phyloP scores from a whole-genome alignment of 257 asterid species.

The Cordia subcordata region DNA sequence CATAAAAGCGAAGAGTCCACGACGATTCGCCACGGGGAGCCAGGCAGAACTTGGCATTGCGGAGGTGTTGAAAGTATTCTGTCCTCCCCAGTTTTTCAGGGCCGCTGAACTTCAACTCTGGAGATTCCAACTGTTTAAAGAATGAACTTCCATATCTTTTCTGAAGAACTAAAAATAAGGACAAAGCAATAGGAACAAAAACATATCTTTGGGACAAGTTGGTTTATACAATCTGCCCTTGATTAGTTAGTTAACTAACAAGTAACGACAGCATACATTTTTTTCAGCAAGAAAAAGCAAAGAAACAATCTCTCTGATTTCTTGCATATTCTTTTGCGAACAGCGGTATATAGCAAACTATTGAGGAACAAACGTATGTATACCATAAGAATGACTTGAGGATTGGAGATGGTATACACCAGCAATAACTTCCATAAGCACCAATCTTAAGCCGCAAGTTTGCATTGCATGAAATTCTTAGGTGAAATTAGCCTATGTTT shows the following conservation, averaged over 20 bases:
- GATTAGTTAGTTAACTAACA: too few species aligned
- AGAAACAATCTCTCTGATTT: too few species aligned
- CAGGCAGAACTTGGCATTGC: constrained; percentile 88
- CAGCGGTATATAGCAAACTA: too few species aligned
- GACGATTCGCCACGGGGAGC: constrained; percentile 99
- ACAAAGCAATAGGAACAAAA: neutral
- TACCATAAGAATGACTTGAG: too few species aligned
- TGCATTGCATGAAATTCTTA: neutral
- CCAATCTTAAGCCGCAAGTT: neutral
- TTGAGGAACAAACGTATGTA: too few species aligned
- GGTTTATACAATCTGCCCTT: too few species aligned
- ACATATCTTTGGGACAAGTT: too few species aligned
- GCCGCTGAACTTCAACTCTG: constrained; percentile 93
- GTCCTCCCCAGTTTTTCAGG: constrained; percentile 72
- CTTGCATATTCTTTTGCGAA: too few species aligned
- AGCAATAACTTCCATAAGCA: too few species aligned
- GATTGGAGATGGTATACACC: too few species aligned
- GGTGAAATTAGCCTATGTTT: neutral
- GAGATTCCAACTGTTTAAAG: constrained; percentile 95
- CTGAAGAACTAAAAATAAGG: constrained; percentile 19
- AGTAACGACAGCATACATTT: too few species aligned
- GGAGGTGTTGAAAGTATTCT: constrained; percentile 85
- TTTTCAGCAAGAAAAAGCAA: too few species aligned
- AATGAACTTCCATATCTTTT: constrained; percentile 49
- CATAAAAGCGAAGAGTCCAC: constrained; percentile 99